phyloP scores from a whole-genome alignment of 768 basidiomycete species.

The Leccinum fibrillosum region DNA sequence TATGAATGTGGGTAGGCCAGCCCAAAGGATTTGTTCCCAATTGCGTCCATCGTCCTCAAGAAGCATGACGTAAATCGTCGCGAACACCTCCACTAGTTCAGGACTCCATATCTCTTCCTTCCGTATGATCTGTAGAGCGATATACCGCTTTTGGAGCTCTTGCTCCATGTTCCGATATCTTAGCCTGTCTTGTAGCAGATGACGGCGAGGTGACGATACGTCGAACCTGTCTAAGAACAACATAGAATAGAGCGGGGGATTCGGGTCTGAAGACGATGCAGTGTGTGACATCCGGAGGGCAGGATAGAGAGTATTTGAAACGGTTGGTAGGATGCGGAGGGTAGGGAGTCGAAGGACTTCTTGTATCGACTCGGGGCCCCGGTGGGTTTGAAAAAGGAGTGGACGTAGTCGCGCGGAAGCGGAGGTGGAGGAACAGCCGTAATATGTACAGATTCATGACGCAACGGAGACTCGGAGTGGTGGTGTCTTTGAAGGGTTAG shows the following conservation, averaged over 20 bases:
- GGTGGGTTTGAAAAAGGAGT: conserved; percentile 30
- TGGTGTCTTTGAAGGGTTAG: conserved; percentile 24
- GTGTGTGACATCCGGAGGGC: conserved; percentile 34
- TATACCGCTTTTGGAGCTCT: conserved; percentile 46
- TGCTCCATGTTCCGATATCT: conserved; percentile 33
- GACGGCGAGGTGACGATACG: conserved; percentile 36
- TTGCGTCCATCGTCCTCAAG: conserved; percentile 54
- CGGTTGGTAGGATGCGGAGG: conserved; percentile 33
- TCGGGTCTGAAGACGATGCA: conserved; percentile 20
- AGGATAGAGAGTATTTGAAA: conserved; percentile 30
- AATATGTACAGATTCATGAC: conserved; percentile 26
- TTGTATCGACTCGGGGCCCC: conserved; percentile 31
- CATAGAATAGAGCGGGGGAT: conserved; percentile 34
- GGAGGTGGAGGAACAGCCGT: conserved; percentile 13
- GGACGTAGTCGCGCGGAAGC: conserved; percentile 30
- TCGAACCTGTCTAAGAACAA: conserved; percentile 52
- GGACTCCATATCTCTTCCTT: conserved; percentile 34
- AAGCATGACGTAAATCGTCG: conserved; percentile 55
- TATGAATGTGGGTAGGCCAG: conserved; percentile 41
- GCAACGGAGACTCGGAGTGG: conserved; percentile 26
- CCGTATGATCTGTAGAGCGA: conserved; percentile 45
- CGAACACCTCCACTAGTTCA: conserved; percentile 42
- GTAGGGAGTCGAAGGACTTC: conserved; percentile 34
- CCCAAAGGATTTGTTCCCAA: conserved; percentile 43
- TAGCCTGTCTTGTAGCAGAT: conserved; percentile 30